Percentiles rank a stretch among this genome's conserved stretches.
phyloP scores from a whole-genome alignment of 306 rosid species.

The Ormosia semicastrata region DNA sequence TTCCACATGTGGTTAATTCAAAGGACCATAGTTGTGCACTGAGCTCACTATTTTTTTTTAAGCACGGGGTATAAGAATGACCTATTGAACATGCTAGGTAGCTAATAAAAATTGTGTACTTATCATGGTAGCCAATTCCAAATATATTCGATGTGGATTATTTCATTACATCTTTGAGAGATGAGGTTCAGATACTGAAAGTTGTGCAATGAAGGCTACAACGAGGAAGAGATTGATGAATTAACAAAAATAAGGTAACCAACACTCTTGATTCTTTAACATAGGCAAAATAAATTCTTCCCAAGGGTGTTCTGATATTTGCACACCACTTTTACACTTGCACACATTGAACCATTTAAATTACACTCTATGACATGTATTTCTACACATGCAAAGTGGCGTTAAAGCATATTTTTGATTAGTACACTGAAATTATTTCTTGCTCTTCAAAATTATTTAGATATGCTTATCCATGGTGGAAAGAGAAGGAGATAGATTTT shows the following conservation, averaged over 20 bases:
- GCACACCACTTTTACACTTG: neutral
- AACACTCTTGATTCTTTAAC: neutral
- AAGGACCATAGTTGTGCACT: neutral
- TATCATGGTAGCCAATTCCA: slow-evolving; percentile 44
- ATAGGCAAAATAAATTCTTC: neutral
- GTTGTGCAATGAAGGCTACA: slow-evolving; percentile 77
- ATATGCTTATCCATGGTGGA: slow-evolving; percentile 80
- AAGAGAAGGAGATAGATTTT: slow-evolving; percentile 68
- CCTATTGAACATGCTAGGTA: neutral
- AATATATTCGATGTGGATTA: slow-evolving; percentile 64
- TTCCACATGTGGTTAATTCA: too few relatives aligned
- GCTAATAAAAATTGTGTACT: neutral
- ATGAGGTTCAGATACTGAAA: slow-evolving; percentile 63
- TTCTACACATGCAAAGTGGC: neutral
- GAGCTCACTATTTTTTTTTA: neutral
- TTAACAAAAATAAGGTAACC: slow-evolving; percentile 67
- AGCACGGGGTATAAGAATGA: neutral
- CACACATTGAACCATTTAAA: neutral
- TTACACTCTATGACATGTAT: neutral
- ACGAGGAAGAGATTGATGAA: slow-evolving; percentile 48
- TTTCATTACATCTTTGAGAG: slow-evolving; percentile 65
- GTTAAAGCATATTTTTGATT: neutral
- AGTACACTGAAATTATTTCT: neutral
- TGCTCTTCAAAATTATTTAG: slow-evolving; percentile 26
- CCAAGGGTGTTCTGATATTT: neutral